Evolutionary conservation across 2,329 filamentous ascomycete genomes (phyloP), one percentile per base, ranked within the genome.

Genomic region (Neoarthrinium moseri): DNA sequence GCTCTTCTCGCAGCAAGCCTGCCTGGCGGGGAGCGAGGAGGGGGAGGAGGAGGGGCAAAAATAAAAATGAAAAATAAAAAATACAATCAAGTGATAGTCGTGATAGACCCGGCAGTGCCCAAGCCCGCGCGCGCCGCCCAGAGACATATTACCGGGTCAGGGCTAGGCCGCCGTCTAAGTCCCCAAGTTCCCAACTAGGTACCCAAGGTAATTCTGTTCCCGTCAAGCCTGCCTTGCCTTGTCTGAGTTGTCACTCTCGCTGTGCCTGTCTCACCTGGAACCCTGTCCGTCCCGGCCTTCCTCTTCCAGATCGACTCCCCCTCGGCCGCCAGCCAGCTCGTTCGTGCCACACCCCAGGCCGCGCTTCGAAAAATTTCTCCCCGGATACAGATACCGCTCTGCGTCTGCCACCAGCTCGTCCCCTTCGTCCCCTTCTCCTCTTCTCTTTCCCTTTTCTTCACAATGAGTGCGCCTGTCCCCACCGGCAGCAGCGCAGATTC

Each of bases 401-500:
- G 23, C 21, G 15, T 18, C 27, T 15, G 18, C 32, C 7, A 18
- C 17, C 11, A 51, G 56, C 54, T 51, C 48, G 56, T 58, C 54
- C 56, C 49, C 56, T 41, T 51, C 49, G 57, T 58, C 60, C 48
- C 51, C 60, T 59, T 50, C 54, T 45, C 56, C 57, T 53, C 55
- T 57, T 53, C 53, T 52, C 40, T 46, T 49, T 56, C 55, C 52
- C 53, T 48, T 48, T 53, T 61, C 59, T 62, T 66, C 64, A 65
- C 54, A 60, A 66, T 66, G 64, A 66, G 56, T 57, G 57, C 59
- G 55, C 59, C 60, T 53, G 50, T 56, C 53, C 53, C 49, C 54
- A 60, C 59, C 56, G 58, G 63, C 56, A 64, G 56, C 56, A 60
- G 58, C 60, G 62, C 61, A 59, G 57, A 62, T 50, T 55, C 58